phyloP scores from a whole-genome alignment of 257 asterid genomes.

The Gentiana dahurica region DNA sequence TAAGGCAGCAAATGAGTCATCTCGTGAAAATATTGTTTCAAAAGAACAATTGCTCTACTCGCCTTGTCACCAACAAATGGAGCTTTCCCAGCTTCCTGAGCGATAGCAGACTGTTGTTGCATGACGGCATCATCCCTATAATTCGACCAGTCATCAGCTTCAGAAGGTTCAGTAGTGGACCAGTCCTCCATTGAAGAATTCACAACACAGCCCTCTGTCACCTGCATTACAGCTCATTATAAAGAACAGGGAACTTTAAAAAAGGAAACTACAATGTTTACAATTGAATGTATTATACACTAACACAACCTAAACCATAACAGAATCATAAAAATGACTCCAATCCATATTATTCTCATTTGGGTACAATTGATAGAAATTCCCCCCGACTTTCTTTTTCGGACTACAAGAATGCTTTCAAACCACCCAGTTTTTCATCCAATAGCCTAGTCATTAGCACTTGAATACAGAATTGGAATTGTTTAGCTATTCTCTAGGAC shows the following conservation, averaged over 20 bases:
- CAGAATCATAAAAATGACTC: not conserved
- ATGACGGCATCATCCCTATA: slow-evolving; percentile 65
- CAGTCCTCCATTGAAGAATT: slow-evolving; percentile 27
- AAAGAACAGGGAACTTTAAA: too few species aligned
- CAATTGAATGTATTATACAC: not conserved
- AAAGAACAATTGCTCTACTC: slow-evolving; percentile 15
- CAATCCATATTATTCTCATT: not conserved
- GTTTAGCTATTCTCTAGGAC: too few species aligned
- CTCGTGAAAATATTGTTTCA: slow-evolving; percentile 1
- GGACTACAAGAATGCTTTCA: too few species aligned
- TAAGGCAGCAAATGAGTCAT: too few species aligned
- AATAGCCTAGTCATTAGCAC: too few species aligned
- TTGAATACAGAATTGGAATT: too few species aligned
- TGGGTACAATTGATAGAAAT: too few species aligned
- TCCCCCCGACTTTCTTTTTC: too few species aligned
- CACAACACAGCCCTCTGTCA: slow-evolving; percentile 30
- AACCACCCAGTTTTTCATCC: too few species aligned
- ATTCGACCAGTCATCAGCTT: slow-evolving; percentile 47
- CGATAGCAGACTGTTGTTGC: slow-evolving; percentile 67
- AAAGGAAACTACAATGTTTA: slow-evolving; percentile 1
- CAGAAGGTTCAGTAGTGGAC: slow-evolving; percentile 28
- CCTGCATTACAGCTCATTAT: slow-evolving; percentile 30
- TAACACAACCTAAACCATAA: not conserved
- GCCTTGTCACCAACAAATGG: slow-evolving; percentile 86
- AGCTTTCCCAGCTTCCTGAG: slow-evolving; percentile 56